A percentile compares a stretch with the other conserved stretches of the same genome.
Conservation (phyloP, 164 flowering plant species). For the Brasenia schreberi region DNA sequence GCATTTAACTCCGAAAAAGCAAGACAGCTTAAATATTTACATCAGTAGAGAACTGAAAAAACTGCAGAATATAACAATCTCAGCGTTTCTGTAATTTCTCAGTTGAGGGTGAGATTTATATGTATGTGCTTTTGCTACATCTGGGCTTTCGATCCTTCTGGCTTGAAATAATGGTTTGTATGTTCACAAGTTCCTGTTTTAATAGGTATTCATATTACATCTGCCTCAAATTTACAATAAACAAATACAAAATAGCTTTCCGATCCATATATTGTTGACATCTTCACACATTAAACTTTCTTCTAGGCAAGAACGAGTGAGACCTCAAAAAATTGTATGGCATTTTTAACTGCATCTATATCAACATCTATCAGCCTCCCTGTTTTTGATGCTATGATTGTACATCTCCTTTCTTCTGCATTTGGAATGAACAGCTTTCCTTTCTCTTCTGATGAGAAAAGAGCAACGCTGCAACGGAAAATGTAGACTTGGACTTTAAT, state of each 20-base stretch:
- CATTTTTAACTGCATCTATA: conserved; percentile 42
- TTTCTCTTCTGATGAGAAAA: conserved; percentile 61
- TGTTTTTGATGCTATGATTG: conserved; percentile 46
- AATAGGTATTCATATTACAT: neutral
- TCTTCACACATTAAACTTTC: neutral
- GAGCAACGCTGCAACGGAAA: conserved; percentile 40
- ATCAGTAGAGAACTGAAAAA: too few species aligned
- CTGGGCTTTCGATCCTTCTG: too few species aligned
- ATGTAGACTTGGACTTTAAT: neutral
- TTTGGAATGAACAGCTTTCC: conserved; percentile 55
- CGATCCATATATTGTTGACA: neutral
- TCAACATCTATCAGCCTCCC: conserved; percentile 61
- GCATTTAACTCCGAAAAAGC: too few species aligned
- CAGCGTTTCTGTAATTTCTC: too few species aligned
- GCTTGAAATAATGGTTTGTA: too few species aligned
- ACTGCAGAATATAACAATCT: too few species aligned
- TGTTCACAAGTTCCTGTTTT: neutral
- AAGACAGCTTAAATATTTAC: too few species aligned
- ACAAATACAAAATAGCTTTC: neutral
- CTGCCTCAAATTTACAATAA: neutral
- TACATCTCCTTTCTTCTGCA: conserved; percentile 59
- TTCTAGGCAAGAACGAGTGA: conserved; percentile 42
- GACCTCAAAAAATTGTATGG: conserved; percentile 33
- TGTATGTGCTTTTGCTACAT: too few species aligned
- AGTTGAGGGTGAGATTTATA: too few species aligned